Conservation (phyloP, 805 yeast genomes). For the Saccharomycopsis sp. region DNA sequence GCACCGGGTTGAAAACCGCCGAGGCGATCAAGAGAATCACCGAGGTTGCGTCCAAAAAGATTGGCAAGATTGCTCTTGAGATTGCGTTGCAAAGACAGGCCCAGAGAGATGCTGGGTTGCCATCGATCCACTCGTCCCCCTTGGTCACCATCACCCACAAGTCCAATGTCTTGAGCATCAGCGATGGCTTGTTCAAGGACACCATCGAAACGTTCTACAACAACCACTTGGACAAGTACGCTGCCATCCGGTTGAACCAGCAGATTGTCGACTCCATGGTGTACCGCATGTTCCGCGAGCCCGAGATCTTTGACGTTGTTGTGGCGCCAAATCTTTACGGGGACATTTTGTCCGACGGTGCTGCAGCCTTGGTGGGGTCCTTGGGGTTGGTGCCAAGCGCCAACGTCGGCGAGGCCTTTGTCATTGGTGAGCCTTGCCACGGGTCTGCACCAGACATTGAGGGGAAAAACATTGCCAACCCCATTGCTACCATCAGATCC, state of each 20-base stretch:
- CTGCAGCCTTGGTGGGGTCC: constrained; percentile 96
- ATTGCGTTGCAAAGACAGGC: constrained; percentile 87
- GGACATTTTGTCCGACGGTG: constrained; percentile 94
- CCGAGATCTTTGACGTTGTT: constrained; percentile 92
- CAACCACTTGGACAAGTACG: constrained; percentile 31
- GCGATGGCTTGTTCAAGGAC: constrained; percentile 96
- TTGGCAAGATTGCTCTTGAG: constrained; percentile 85
- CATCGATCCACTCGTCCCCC: constrained; percentile 41
- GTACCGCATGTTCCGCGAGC: constrained; percentile 97
- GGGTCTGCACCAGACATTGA: constrained; percentile 99
- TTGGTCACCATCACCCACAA: constrained; percentile 87
- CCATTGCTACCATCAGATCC: constrained; percentile 96
- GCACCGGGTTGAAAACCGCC: constrained; percentile 83
- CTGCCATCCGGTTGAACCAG: constrained; percentile 65
- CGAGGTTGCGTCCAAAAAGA: constrained; percentile 75
- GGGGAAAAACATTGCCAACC: constrained; percentile 91
- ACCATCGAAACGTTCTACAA: constrained; percentile 55
- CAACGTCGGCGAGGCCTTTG: constrained; percentile 92
- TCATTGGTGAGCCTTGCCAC: constrained; percentile 98
- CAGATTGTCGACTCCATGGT: constrained; percentile 99
- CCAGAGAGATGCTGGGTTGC: constrained; percentile 55
- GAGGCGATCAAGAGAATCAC: constrained; percentile 97
- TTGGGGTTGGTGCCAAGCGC: constrained; percentile 98
- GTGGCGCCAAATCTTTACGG: constrained; percentile 99
- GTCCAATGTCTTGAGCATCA: constrained; percentile 84